phyloP scores from a whole-genome alignment of 108 stramenopile genomes.

The Conticribra weissflogii region DNA sequence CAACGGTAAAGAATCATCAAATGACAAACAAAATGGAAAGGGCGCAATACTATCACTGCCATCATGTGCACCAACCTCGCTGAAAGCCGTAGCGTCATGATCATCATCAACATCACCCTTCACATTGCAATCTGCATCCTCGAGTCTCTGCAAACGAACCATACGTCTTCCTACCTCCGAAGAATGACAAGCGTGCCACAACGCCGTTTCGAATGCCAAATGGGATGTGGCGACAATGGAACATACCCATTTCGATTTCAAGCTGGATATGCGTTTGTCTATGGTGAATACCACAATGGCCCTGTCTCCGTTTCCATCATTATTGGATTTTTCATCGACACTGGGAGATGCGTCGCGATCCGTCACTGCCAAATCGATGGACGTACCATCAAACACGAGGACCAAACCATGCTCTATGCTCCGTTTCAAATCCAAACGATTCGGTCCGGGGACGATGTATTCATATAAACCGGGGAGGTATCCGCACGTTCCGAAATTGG shows the following conservation, averaged over 20 bases:
- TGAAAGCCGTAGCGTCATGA: background rate
- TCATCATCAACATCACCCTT: background rate
- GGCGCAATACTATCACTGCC: background rate
- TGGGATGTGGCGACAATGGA: constrained; percentile 39
- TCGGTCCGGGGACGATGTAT: constrained; percentile 43
- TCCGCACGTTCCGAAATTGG: constrained; percentile 25
- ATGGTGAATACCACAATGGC: constrained; percentile 41
- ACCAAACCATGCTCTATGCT: constrained; percentile 47
- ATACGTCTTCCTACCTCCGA: constrained; percentile 25
- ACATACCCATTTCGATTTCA: constrained; percentile 52
- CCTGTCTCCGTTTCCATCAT: background rate
- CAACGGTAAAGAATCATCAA: constrained; percentile 51
- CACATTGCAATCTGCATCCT: background rate
- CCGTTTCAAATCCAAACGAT: constrained; percentile 27
- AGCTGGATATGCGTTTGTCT: constrained; percentile 42
- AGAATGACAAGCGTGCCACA: constrained; percentile 36
- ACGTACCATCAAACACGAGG: constrained; percentile 4
- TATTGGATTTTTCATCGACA: background rate
- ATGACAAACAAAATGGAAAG: constrained; percentile 46
- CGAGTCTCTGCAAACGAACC: constrained; percentile 4
- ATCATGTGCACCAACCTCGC: background rate
- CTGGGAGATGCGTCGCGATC: constrained; percentile 11
- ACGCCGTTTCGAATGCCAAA: constrained; percentile 46
- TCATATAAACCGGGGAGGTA: constrained; percentile 48
- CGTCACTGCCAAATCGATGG: background rate